Evolutionary conservation across 1,139 yeast genomes (phyloP).

Genomic region (Ashbya aceris): DNA sequence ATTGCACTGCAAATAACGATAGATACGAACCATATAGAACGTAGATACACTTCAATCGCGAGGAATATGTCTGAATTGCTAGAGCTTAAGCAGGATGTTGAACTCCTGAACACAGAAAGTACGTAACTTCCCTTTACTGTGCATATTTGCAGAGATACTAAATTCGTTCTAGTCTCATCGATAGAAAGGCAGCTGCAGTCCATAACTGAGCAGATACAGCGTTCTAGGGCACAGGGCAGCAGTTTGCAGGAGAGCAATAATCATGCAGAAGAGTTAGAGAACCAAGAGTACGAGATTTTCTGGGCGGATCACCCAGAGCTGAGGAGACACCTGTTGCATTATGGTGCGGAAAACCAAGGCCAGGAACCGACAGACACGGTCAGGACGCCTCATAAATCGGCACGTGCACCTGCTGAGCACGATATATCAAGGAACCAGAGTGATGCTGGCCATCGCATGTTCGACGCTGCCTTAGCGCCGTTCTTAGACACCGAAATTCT

Average conservation of each 20-base stretch:
- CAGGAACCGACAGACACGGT: background rate
- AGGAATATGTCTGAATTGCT: constrained; percentile 13
- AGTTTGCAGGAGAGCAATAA: background rate
- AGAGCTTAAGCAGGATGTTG: constrained; percentile 25
- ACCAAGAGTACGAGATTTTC: background rate
- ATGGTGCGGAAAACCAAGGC: constrained; percentile 3
- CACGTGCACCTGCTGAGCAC: constrained; percentile 11
- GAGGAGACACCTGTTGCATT: background rate
- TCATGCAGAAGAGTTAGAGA: background rate
- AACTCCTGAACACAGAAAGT: constrained; percentile 21
- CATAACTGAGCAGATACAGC: background rate
- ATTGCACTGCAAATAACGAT: background rate
- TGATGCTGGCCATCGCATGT: constrained; percentile 28
- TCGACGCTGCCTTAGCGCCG: constrained; percentile 29
- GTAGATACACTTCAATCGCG: background rate
- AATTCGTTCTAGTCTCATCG: constrained; percentile 1
- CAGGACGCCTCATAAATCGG: no score
- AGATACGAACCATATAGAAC: background rate
- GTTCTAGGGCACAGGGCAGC: background rate
- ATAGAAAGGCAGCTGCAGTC: constrained; percentile 1
- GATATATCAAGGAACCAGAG: constrained; percentile 20
- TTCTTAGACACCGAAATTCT: constrained; percentile 22
- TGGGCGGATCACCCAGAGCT: constrained; percentile 1
- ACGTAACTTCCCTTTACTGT: constrained; percentile 7
- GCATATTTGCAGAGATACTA: background rate